Base-by-base conservation (phyloP, 148 eudicot genomes). In the Vaccinium corymbosum region DNA sequence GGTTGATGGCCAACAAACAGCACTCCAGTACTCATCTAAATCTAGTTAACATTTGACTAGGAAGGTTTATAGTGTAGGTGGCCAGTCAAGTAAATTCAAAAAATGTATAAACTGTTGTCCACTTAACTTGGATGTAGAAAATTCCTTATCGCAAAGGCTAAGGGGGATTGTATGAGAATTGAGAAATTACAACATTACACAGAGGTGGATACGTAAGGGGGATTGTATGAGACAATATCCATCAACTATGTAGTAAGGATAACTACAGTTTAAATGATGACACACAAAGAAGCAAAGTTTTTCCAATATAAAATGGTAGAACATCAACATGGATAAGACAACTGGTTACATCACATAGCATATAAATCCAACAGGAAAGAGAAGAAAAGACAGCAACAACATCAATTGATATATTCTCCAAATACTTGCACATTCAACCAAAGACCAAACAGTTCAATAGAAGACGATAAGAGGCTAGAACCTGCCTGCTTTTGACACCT, bases 401-500 rank as follows among this genome's bases (percentile, higher is more conserved):
- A 50, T 81, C 35, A 32, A 32, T 32, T 32, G 35, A 32, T 32
- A 81, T 19, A 27, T 51, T 42, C 62, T 13, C 49, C 25, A 32
- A 71, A 71, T 35, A 64, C 3, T 22, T 42, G 3, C 53, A 83
- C 78, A 61, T 77, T 35, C 59, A 19, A 51, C 19, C 19, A 73
- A 68, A 77, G 76, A 15, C 61, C 76, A 50, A 50, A 50, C 13
- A 38, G n/a, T 49, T 64, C 48, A 64, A 22, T 32, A 4, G 38
- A 27, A 42, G 35, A 79, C 9, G 61, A 7, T 3, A 27, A 71
- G 11, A 83, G 53, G 76, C 19, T 25, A 49, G 73, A 82, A 76
- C 89, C 66, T 90, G 85, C 93, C 91, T 91, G 88, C 56, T 75
- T 55, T 61, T n/a, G 83, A 72, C 81, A 52, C 86, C 71, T 85